Evolutionary conservation across 192 early-diverging fungal genomes (phyloP).

Genomic region (Linnemannia schmuckeri): DNA sequence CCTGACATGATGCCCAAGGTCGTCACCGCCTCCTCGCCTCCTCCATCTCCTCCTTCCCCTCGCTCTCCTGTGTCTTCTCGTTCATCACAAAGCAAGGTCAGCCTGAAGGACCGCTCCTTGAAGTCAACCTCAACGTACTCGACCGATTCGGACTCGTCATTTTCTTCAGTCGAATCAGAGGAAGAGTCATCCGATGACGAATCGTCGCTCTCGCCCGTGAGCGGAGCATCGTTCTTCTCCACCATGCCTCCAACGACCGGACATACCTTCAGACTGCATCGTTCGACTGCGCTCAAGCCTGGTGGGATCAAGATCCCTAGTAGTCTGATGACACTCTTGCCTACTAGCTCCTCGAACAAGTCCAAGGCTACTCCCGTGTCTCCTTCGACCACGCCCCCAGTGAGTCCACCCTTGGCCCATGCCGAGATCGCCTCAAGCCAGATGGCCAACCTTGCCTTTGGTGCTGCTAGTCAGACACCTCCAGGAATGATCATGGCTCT

Average conservation of each 20-base stretch:
- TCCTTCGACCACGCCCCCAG: neutral
- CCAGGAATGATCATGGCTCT: neutral
- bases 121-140: constrained; percentile 28
- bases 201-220: constrained; percentile 32
- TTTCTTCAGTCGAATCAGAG: constrained; percentile 18
- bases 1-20: neutral
- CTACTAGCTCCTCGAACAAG: neutral
- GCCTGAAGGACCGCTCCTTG: neutral
- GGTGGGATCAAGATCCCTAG: constrained; percentile 34
- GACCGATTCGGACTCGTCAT: constrained; percentile 11
- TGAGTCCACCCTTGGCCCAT: constrained; percentile 10
- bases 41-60: constrained; percentile 1
- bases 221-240: constrained; percentile 45
- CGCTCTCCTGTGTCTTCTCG: neutral
- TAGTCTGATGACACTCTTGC: constrained; percentile 36
- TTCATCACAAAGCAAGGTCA: neutral
- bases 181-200: constrained; percentile 8
- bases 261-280: neutral
- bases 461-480: neutral
- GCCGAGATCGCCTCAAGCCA: neutral
- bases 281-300: constrained; percentile 6
- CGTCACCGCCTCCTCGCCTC: too few species aligned
- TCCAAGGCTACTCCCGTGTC: neutral
- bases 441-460: neutral
- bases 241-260: neutral